phyloP scores from a whole-genome alignment of 805 yeast species.

The Wickerhamomyces strasburgensis region DNA sequence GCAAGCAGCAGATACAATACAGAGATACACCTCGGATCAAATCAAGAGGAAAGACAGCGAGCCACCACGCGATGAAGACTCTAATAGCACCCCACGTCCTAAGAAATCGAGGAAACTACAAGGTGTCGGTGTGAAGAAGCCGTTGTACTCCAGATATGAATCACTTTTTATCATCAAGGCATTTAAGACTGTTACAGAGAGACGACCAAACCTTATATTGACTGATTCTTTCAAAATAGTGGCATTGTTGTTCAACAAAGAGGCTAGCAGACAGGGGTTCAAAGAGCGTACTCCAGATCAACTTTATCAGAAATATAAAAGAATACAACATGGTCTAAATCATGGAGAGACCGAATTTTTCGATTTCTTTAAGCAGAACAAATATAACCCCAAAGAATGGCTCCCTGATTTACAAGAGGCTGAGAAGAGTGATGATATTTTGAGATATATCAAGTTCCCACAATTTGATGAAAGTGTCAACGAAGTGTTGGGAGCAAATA shows the following conservation, averaged over 20 bases:
- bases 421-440: slow-evolving; percentile 6
- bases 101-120: slow-evolving; percentile 23
- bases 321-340: slow-evolving; percentile 23
- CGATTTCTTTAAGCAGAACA: slow-evolving; percentile 16
- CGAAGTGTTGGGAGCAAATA: slow-evolving; percentile 10
- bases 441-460: slow-evolving; percentile 14
- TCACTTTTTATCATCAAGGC: slow-evolving; percentile 22
- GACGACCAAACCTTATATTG: slow-evolving; percentile 19
- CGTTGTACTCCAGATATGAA: slow-evolving; percentile 24
- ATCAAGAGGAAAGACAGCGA: slow-evolving; percentile 7
- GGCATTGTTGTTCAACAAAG: slow-evolving; percentile 19
- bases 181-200: slow-evolving; percentile 15
- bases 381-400: slow-evolving; percentile 23
- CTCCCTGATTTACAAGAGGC: slow-evolving; percentile 16
- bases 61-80: slow-evolving; percentile 3
- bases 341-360: slow-evolving; percentile 22
- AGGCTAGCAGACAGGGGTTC: slow-evolving; percentile 20
- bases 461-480: slow-evolving; percentile 15
- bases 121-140: slow-evolving; percentile 25
- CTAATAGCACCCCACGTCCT: slow-evolving; percentile 7
- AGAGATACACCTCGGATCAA: background rate
- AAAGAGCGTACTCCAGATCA: slow-evolving; percentile 25
- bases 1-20: background rate
- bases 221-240: slow-evolving; percentile 22
- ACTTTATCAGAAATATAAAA: slow-evolving; percentile 25